Evolutionary conservation across 352 stramenopile genomes (phyloP).

Genomic region (Phytophthora foliorum): DNA sequence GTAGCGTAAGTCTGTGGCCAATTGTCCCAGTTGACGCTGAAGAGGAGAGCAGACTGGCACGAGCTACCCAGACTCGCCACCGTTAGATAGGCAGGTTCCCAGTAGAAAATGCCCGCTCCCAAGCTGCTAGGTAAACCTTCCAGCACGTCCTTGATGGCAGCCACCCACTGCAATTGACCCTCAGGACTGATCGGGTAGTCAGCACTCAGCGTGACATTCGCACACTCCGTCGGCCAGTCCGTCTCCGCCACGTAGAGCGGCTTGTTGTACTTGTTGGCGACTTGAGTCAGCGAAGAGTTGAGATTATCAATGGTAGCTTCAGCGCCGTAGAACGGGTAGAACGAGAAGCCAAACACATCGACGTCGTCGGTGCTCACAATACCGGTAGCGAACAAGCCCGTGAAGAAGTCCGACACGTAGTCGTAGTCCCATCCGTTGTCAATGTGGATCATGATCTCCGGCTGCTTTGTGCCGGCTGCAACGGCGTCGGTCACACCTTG

Average conservation of each 20-base stretch:
- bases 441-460: constrained; percentile 50
- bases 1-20: constrained; percentile 38
- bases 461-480: constrained; percentile 30
- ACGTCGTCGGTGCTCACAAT: constrained; percentile 40
- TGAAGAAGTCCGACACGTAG: constrained; percentile 43
- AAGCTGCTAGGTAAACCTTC: constrained; percentile 32
- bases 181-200: constrained; percentile 37
- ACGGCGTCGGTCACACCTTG: constrained; percentile 42
- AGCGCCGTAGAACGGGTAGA: constrained; percentile 48
- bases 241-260: constrained; percentile 45
- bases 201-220: constrained; percentile 34
- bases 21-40: constrained; percentile 39
- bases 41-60: constrained; percentile 44
- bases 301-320: constrained; percentile 42
- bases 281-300: constrained; percentile 32
- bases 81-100: constrained; percentile 39
- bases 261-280: constrained; percentile 43
- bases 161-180: constrained; percentile 41
- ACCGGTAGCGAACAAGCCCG: constrained; percentile 41
- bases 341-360: constrained; percentile 44
- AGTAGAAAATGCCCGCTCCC: constrained; percentile 45
- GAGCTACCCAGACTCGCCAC: constrained; percentile 39
- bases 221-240: constrained; percentile 37
- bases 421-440: constrained; percentile 50
- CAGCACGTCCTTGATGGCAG: constrained; percentile 35